phyloP scores from a whole-genome alignment of 768 basidiomycete species.

The Rhodocollybia butyracea region DNA sequence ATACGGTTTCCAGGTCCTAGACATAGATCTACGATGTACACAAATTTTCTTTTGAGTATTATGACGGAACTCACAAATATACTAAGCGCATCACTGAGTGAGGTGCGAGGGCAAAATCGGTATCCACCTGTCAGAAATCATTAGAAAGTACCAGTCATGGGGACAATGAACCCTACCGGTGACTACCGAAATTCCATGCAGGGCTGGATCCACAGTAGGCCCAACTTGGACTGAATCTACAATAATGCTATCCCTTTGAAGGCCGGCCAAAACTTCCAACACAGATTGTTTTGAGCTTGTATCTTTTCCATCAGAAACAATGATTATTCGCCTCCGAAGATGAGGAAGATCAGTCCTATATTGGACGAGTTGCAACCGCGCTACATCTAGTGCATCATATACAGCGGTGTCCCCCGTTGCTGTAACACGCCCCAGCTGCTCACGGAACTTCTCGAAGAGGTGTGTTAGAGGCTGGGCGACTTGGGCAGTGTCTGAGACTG shows the following conservation, averaged over 20 bases:
- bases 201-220: slow-evolving; percentile 7
- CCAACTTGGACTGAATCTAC: slow-evolving; percentile 29
- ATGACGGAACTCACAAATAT: slow-evolving; percentile 21
- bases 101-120: slow-evolving; percentile 23
- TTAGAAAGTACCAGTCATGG: neutral
- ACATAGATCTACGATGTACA: neutral
- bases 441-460: slow-evolving; percentile 23
- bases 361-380: slow-evolving; percentile 16
- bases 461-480: slow-evolving; percentile 21
- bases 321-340: slow-evolving; percentile 22
- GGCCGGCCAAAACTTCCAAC: slow-evolving; percentile 16
- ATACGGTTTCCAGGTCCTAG: slow-evolving; percentile 28
- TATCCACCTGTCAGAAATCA: slow-evolving; percentile 21
- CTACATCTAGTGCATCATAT: slow-evolving; percentile 24
- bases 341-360: slow-evolving; percentile 21
- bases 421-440: slow-evolving; percentile 13
- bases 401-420: slow-evolving; percentile 23
- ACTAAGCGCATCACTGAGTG: slow-evolving; percentile 24
- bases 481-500: slow-evolving; percentile 19
- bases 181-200: slow-evolving; percentile 25
- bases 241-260: slow-evolving; percentile 17
- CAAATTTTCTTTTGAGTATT: neutral
- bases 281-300: slow-evolving; percentile 17
- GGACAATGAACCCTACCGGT: slow-evolving; percentile 16
- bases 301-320: slow-evolving; percentile 27